These are phyloP conservation scores for Spergularia marina DNA, from an alignment of 148 eudicot genomes.

Conservation along the genomic window DNA sequence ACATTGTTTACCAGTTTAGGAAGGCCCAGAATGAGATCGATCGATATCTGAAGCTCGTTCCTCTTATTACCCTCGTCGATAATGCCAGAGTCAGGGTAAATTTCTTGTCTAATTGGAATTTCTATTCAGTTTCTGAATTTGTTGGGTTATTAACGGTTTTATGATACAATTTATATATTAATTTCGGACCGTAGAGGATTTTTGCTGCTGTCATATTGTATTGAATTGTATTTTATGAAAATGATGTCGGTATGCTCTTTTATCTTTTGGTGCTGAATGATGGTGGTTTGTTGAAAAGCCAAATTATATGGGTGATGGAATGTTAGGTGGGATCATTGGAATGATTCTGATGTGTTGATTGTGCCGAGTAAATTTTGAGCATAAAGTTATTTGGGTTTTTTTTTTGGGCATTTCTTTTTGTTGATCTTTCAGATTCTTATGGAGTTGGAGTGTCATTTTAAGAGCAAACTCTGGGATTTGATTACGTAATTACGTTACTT, in stretches of 20 bases:
- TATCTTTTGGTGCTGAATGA: background rate
- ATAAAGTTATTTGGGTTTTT: slow-evolving; percentile 12
- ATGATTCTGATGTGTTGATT: slow-evolving; percentile 15
- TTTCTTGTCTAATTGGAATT: background rate
- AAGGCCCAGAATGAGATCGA: slow-evolving; percentile 92
- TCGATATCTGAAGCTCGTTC: slow-evolving; percentile 90
- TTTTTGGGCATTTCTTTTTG: slow-evolving; percentile 2
- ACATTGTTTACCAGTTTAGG: slow-evolving; percentile 92
- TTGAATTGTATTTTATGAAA: background rate
- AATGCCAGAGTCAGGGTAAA: slow-evolving; percentile 96
- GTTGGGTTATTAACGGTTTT: background rate
- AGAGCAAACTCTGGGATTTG: slow-evolving; percentile 7
- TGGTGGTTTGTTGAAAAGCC: slow-evolving; percentile 11
- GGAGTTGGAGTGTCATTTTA: slow-evolving; percentile 13
- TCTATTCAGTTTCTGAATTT: background rate
- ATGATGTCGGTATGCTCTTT: slow-evolving; percentile 9
- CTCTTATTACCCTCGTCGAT: slow-evolving; percentile 88
- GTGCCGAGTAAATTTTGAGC: slow-evolving; percentile 5
- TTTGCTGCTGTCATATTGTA: background rate
- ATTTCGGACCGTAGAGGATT: background rate
- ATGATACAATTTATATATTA: background rate
- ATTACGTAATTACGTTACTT: slow-evolving; percentile 13
- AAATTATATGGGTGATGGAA: slow-evolving; percentile 5
- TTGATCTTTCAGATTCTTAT: slow-evolving; percentile 7
- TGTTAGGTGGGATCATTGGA: slow-evolving; percentile 15